phyloP scores from a whole-genome alignment of 176 grass and related monocot species.

The Cenchrus americanus region DNA sequence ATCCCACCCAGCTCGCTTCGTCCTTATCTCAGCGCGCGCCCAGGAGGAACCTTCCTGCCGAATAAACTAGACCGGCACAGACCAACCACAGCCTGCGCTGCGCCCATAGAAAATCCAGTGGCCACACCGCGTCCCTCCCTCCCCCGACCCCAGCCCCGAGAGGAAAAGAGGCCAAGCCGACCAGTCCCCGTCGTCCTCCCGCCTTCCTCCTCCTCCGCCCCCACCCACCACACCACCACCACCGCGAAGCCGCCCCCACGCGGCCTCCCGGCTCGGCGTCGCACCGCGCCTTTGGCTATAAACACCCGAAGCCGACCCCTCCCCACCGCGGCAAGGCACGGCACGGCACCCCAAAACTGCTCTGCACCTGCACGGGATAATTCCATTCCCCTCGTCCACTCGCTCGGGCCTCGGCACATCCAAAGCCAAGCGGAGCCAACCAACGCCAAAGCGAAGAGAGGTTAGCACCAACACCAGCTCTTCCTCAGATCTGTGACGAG shows the following conservation, averaged over 20 bases:
- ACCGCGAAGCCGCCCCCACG: neutral
- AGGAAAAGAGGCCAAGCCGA: neutral
- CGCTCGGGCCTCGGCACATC: no score
- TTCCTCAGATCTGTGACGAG: neutral
- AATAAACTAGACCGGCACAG: neutral
- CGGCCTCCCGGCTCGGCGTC: neutral
- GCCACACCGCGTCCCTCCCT: conserved; percentile 4
- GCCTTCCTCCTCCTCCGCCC: neutral
- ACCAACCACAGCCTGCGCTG: neutral
- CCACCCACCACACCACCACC: no score
- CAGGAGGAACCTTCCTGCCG: neutral
- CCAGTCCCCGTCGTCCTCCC: neutral
- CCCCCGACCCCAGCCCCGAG: no score
- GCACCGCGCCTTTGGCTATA: conserved; percentile 33
- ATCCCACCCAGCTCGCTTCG: neutral
- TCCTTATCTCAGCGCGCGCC: neutral
- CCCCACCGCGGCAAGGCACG: conserved; percentile 20
- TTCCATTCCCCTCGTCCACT: neutral
- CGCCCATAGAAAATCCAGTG: conserved; percentile 12
- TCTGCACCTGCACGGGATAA: neutral
- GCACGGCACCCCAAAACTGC: neutral
- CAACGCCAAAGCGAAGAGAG: neutral
- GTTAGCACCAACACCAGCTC: neutral
- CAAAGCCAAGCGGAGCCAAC: neutral
- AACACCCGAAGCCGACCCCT: neutral